Evolutionary conservation across 2,329 filamentous ascomycete genomes (phyloP), one percentile per base, ranked within the genome.

Genomic region (Sporothrix protearum): DNA sequence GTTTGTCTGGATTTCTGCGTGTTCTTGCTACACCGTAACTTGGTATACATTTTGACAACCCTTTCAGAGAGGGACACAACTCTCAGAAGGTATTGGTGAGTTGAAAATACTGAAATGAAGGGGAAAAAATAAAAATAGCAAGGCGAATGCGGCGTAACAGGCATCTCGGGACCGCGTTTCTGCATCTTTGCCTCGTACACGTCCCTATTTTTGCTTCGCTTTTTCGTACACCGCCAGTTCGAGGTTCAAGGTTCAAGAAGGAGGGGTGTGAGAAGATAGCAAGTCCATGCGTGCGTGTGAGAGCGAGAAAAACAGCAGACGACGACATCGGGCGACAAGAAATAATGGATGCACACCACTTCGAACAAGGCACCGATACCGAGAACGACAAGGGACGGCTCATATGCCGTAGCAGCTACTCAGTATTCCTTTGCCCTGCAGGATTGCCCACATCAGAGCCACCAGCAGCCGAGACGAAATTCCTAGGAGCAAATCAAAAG

Each of bases 191-290:
- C n/a, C 19, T 45, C 6, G 6, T 39, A 64, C 22, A 25, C 39
- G 12, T 22, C 12, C 22, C 25, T 28, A 28, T 42, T 64, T 36
- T 19, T 47, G 42, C 49, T 28, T 25, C 49, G 3, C n/a, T 28
- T 16, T 22, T 28, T 28, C 19, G 59, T 64, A 28, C 59, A 64
- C 59, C 59, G 59, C 59, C 59, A 64, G 59, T 64, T 64, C 36
- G 14, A 14, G 28, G 33, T 22, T 22, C 30, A 12, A 14, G 28
- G 33, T 22, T 22, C 30, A 12, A 28, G 12, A n/a, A 28, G n/a
- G 25, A 53, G 25, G 49, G 33, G 59, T 19, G 59, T 64, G 59
- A 45, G 59, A 64, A 19, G n/a, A 8, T 28, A 45, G 36, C 2
- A n/a, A 3, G 16, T 16, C 12, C 36, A 36, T 16, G 39, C 25